Conservation (phyloP, 805 yeast genomes). For the Myxozyma monticola region DNA sequence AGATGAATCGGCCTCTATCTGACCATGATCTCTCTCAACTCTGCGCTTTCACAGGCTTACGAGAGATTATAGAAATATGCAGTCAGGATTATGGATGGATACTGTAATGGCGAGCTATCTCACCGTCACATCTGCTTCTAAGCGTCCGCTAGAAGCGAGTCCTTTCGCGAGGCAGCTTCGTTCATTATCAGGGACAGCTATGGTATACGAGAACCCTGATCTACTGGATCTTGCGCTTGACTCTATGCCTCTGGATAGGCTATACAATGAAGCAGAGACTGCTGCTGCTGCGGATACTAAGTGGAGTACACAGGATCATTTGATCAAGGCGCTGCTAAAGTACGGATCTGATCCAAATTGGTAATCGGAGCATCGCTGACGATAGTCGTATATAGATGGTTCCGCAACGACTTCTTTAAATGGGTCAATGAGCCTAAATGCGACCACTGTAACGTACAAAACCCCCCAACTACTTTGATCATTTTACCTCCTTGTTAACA, state of each 20-base stretch:
- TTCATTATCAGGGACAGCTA: slow-evolving; percentile 19
- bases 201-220: slow-evolving; percentile 46
- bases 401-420: slow-evolving; percentile 72
- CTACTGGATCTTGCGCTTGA: slow-evolving; percentile 61
- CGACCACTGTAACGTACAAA: slow-evolving; percentile 46
- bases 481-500: background rate
- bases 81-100: too few relatives aligned
- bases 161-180: slow-evolving; percentile 5
- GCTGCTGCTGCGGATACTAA: slow-evolving; percentile 34
- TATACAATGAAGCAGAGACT: slow-evolving; percentile 62
- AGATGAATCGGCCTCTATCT: too few relatives aligned
- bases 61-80: too few relatives aligned
- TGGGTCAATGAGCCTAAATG: slow-evolving; percentile 82
- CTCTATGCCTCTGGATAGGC: slow-evolving; percentile 56
- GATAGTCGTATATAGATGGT: slow-evolving; percentile 48
- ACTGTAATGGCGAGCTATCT: too few relatives aligned
- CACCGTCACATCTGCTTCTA: too few relatives aligned
- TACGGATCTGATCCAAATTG: background rate
- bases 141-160: too few relatives aligned
- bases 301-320: slow-evolving; percentile 54
- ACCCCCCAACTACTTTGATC: background rate
- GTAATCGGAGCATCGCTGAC: background rate
- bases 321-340: slow-evolving; percentile 56
- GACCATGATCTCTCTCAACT: too few relatives aligned
- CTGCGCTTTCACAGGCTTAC: too few relatives aligned